phyloP scores from a whole-genome alignment of 108 stramenopile genomes.

The Discostella stelligeroides region DNA sequence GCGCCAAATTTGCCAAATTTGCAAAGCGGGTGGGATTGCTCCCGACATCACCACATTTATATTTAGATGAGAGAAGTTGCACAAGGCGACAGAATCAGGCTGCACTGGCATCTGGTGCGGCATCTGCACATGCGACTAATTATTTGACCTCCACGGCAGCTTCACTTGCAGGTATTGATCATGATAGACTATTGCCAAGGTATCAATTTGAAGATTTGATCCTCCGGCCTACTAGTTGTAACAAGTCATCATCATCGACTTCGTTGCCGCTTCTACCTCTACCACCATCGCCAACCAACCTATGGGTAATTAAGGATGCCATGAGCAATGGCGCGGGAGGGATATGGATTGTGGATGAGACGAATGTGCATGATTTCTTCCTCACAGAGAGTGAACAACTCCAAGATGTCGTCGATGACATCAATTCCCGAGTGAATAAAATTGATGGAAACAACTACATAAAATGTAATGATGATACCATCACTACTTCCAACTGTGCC shows the following conservation, averaged over 20 bases:
- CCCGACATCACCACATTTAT: neutral
- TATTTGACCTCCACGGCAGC: neutral
- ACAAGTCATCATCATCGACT: neutral
- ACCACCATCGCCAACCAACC: slow-evolving; percentile 46
- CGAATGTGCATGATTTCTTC: slow-evolving; percentile 49
- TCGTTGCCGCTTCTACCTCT: slow-evolving; percentile 8
- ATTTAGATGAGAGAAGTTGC: slow-evolving; percentile 15
- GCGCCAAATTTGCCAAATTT: slow-evolving; percentile 63
- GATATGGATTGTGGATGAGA: slow-evolving; percentile 73
- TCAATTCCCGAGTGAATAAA: neutral
- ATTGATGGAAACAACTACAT: neutral
- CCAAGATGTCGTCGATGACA: neutral
- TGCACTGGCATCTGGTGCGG: neutral
- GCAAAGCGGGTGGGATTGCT: slow-evolving; percentile 35
- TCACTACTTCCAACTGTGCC: neutral
- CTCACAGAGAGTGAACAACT: neutral
- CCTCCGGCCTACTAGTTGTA: neutral
- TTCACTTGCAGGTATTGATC: neutral
- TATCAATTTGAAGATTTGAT: slow-evolving; percentile 50
- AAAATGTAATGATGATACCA: neutral
- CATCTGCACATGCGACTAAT: neutral
- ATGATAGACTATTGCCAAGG: neutral
- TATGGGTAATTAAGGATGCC: slow-evolving; percentile 88
- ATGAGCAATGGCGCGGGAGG: slow-evolving; percentile 83
- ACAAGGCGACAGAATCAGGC: neutral